These are phyloP conservation scores for Leishmania amazonensis DNA, from an alignment of 208 protist species.

Conservation along the genomic window DNA sequence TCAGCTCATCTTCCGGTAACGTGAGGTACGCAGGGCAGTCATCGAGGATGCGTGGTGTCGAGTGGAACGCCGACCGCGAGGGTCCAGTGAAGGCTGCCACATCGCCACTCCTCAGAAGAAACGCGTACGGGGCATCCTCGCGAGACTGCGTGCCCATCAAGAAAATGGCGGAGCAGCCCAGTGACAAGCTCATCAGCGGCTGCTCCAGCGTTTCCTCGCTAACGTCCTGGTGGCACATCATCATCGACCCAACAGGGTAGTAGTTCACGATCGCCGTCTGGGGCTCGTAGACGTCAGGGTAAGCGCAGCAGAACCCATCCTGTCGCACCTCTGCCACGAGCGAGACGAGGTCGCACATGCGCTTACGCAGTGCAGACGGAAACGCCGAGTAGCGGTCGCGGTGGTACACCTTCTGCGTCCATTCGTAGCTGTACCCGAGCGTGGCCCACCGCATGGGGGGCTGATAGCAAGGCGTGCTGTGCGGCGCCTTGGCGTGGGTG, in stretches of 20 bases:
- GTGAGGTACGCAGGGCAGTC: slow-evolving; percentile 79
- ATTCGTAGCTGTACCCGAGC: slow-evolving; percentile 89
- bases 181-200: slow-evolving; percentile 76
- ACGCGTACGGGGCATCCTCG: slow-evolving; percentile 73
- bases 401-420: slow-evolving; percentile 82
- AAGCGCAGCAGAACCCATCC: slow-evolving; percentile 30
- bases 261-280: slow-evolving; percentile 92
- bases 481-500: slow-evolving; percentile 67
- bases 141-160: slow-evolving; percentile 78
- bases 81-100: slow-evolving; percentile 75
- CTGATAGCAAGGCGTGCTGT: slow-evolving; percentile 66
- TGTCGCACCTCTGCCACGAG: slow-evolving; percentile 45
- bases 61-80: slow-evolving; percentile 70
- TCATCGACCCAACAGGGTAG: slow-evolving; percentile 83
- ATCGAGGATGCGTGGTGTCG: slow-evolving; percentile 80
- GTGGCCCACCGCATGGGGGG: slow-evolving; percentile 90
- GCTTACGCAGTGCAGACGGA: slow-evolving; percentile 41
- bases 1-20: slow-evolving; percentile 37
- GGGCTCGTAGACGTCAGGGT: slow-evolving; percentile 62
- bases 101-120: slow-evolving; percentile 83
- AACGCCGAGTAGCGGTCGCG: slow-evolving; percentile 57
- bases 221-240: slow-evolving; percentile 93
- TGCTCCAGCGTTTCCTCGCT: slow-evolving; percentile 78
- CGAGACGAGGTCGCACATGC: slow-evolving; percentile 48
- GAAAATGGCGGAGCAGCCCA: slow-evolving; percentile 86